Conservation (phyloP, 2,329 filamentous ascomycete genomes). For the Microdochium trichocladiopsis region DNA sequence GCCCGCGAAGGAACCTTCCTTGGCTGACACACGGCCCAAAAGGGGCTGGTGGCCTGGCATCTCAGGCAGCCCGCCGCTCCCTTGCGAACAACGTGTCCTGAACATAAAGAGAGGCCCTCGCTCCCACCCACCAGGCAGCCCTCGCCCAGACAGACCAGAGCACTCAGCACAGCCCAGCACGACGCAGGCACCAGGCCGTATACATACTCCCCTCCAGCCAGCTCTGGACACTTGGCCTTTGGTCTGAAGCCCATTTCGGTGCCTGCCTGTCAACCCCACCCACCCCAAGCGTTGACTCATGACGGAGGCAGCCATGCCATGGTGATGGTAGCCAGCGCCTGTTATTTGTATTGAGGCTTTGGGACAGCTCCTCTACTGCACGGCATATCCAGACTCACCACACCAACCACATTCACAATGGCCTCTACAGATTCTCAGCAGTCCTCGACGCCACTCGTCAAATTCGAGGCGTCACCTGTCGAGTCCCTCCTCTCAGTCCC, state of each 20-base stretch:
- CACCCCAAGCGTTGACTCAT: constrained; percentile 9
- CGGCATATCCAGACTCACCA: constrained; percentile 9
- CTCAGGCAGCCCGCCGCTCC: neutral
- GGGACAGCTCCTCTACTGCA: constrained; percentile 25
- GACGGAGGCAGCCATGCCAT: constrained; percentile 11
- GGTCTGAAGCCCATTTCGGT: neutral
- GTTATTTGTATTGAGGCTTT: constrained; percentile 29
- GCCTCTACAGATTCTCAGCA: constrained; percentile 28
- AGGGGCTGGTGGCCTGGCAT: neutral
- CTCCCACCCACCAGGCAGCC: neutral
- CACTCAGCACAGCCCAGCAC: neutral
- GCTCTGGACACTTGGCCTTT: neutral
- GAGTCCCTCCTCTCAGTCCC: constrained; percentile 47
- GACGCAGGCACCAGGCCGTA: neutral
- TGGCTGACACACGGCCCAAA: neutral
- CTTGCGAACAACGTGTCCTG: constrained; percentile 12
- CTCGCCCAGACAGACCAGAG: neutral
- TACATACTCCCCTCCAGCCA: neutral
- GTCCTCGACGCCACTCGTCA: constrained; percentile 33
- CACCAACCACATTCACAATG: constrained; percentile 23
- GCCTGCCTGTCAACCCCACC: constrained; percentile 1
- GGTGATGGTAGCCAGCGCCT: constrained; percentile 9
- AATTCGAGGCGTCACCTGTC: constrained; percentile 46
- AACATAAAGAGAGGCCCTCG: constrained; percentile 8
- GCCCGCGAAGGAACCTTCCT: neutral